A percentile compares a stretch with the other conserved stretches of the same genome.
Evolutionary conservation across 1,139 yeast genomes (phyloP).

Genomic region (Schwanniomyces etchellsii): DNA sequence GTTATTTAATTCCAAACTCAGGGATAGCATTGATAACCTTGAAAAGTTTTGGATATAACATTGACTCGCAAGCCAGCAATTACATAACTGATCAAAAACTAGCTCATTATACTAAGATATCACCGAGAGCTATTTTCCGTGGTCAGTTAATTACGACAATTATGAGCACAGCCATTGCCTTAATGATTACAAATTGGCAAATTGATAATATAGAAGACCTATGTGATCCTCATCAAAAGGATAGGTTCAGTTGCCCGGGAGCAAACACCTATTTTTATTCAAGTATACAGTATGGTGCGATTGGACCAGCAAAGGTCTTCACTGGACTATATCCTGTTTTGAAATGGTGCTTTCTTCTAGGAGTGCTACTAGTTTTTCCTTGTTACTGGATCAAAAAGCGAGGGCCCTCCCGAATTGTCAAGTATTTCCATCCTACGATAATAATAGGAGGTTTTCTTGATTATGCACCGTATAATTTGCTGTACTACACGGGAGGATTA

Average conservation of each 20-base stretch:
- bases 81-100: conserved; percentile 32
- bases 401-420: conserved; percentile 23
- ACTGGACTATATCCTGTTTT: conserved; percentile 27
- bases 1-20: conserved; percentile 34
- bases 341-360: conserved; percentile 30
- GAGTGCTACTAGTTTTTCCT: conserved; percentile 22
- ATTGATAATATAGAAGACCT: conserved; percentile 18
- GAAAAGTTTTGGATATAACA: conserved; percentile 33
- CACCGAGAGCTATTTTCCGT: conserved; percentile 30
- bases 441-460: conserved; percentile 41
- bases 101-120: conserved; percentile 29
- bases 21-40: conserved; percentile 33
- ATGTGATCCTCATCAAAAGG: conserved; percentile 21
- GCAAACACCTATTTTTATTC: conserved; percentile 28
- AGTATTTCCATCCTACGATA: conserved; percentile 43
- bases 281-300: conserved; percentile 30
- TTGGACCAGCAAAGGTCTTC: conserved; percentile 31
- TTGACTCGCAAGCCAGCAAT: conserved; percentile 31
- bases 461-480: conserved; percentile 52
- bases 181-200: conserved; percentile 26
- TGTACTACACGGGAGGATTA: conserved; percentile 49
- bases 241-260: conserved; percentile 28
- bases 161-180: conserved; percentile 18
- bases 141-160: conserved; percentile 27
- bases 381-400: conserved; percentile 23